Evolutionary conservation across 345 rosid species (phyloP).

Genomic region (Lepidium didymum): DNA sequence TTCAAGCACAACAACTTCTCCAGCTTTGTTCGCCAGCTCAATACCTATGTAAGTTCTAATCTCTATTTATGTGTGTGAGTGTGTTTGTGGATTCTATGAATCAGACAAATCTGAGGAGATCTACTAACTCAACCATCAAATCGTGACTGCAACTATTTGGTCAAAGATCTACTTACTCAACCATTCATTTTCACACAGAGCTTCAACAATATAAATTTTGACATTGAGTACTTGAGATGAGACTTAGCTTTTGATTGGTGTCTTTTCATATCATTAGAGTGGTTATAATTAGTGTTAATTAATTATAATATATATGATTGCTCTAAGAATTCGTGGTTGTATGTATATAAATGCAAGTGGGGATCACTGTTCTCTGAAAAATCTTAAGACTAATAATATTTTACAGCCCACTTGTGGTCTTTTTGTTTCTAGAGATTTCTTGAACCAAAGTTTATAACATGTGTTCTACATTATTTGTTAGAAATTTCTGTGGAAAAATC

Average conservation of each 20-base stretch:
- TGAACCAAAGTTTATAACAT: neutral
- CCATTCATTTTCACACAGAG: too few relatives aligned
- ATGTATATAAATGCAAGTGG: constrained; percentile 27
- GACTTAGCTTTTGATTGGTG: constrained; percentile 11
- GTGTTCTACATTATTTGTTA: neutral
- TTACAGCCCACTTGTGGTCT: constrained; percentile 24
- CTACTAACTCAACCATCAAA: constrained; percentile 10
- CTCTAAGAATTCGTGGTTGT: constrained; percentile 8
- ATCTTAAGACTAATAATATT: constrained; percentile 12
- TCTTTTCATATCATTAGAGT: neutral
- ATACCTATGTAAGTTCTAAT: constrained; percentile 57
- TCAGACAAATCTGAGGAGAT: neutral
- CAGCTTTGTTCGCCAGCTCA: constrained; percentile 77
- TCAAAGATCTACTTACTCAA: neutral
- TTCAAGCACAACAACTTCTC: constrained; percentile 86
- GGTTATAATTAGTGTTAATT: neutral
- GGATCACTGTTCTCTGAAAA: constrained; percentile 16
- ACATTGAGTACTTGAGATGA: constrained; percentile 13
- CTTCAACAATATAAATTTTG: neutral
- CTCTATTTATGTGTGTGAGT: neutral
- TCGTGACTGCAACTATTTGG: constrained; percentile 1
- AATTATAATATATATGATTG: constrained; percentile 24
- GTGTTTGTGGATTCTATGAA: neutral
- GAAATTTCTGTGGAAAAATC: neutral
- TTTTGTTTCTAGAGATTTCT: constrained; percentile 21